These are phyloP conservation scores for Canna indica DNA, from an alignment of 176 grass and related monocot genomes.

Conservation along the genomic window DNA sequence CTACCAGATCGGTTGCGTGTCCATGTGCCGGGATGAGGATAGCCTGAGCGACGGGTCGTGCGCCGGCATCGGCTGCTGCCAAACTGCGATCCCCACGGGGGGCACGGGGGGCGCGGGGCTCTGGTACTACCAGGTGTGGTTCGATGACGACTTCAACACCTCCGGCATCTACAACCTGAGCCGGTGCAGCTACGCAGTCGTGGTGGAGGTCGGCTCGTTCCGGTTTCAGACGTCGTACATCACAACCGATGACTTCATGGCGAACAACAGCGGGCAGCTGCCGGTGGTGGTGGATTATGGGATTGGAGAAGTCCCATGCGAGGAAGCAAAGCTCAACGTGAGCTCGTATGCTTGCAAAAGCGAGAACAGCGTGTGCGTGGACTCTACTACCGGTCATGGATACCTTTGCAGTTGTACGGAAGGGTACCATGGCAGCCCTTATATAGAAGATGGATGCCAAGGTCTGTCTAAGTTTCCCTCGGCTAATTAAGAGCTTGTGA, in stretches of 20 bases:
- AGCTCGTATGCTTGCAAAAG: slow-evolving; percentile 25
- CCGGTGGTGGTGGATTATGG: slow-evolving; percentile 28
- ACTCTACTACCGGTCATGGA: slow-evolving; percentile 4
- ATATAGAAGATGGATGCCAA: not conserved
- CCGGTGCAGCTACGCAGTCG: slow-evolving; percentile 19
- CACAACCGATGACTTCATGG: not conserved
- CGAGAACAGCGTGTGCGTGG: not conserved
- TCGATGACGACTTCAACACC: not conserved
- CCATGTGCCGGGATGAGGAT: not conserved
- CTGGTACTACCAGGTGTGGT: not conserved
- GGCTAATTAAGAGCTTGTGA: not conserved
- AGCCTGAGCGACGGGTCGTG: not conserved
- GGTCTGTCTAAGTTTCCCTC: not conserved
- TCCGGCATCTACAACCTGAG: not conserved
- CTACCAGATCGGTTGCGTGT: not conserved
- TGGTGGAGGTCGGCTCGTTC: slow-evolving; percentile 6
- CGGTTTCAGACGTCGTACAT: not conserved
- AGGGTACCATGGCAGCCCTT: not conserved
- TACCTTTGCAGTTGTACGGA: slow-evolving; percentile 16
- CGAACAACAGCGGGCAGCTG: not conserved
- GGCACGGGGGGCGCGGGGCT: no score
- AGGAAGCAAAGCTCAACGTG: not conserved
- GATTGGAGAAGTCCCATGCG: not conserved
- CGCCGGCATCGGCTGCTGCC: slow-evolving; percentile 24
- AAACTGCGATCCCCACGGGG: slow-evolving; percentile 13